Conservation (phyloP, 306 rosid species). For the Prunus padus region DNA sequence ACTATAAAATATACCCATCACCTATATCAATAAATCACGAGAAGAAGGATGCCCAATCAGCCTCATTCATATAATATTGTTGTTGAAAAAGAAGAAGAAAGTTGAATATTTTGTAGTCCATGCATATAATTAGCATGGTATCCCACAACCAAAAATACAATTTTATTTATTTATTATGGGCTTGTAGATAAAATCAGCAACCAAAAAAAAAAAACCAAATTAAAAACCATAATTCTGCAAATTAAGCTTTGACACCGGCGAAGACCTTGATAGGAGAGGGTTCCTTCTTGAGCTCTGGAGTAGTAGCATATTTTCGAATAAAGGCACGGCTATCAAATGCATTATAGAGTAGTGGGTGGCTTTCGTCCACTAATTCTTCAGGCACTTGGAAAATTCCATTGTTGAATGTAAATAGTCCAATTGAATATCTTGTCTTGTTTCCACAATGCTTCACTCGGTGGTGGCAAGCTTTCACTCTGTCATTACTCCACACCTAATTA, state of each 20-base stretch:
- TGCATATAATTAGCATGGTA: too few species aligned
- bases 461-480: slow-evolving; percentile 8
- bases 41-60: too few species aligned
- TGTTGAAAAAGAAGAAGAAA: too few species aligned
- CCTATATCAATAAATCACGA: too few species aligned
- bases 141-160: too few species aligned
- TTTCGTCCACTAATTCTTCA: neutral
- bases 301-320: neutral
- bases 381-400: neutral
- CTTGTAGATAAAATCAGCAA: too few species aligned
- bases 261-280: neutral
- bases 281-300: neutral
- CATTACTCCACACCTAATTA: slow-evolving; percentile 17
- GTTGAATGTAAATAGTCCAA: slow-evolving; percentile 3
- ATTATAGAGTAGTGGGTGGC: slow-evolving; percentile 7
- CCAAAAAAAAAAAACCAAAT: too few species aligned
- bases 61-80: too few species aligned
- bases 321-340: neutral
- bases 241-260: neutral
- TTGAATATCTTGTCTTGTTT: neutral
- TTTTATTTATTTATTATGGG: too few species aligned
- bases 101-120: too few species aligned
- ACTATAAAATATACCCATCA: too few species aligned
- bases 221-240: too few species aligned
- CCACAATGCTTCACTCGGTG: slow-evolving; percentile 5